Conservation (phyloP, 371 early-diverging fungal genomes). For the Dipsacomyces acuminosporus region DNA sequence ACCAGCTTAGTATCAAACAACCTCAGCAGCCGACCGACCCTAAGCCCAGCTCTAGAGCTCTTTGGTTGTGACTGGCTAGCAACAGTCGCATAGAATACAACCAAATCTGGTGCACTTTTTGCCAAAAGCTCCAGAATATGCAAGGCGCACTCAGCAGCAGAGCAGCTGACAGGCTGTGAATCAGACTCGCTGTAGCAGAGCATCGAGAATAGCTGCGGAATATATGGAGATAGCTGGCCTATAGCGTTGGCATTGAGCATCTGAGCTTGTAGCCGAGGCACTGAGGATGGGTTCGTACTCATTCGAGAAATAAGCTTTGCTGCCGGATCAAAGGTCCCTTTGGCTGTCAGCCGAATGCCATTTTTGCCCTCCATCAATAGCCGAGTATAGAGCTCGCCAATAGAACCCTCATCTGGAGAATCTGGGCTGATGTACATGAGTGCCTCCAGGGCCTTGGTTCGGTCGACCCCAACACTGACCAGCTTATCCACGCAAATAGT, state of each 20-base stretch:
- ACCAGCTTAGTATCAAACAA: slow-evolving; percentile 6
- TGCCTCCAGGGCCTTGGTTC: slow-evolving; percentile 23
- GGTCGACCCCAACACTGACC: neutral
- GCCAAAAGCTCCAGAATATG: slow-evolving; percentile 10
- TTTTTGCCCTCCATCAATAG: slow-evolving; percentile 14
- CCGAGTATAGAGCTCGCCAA: slow-evolving; percentile 10
- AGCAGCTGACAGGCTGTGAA: neutral
- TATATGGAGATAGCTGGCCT: slow-evolving; percentile 17
- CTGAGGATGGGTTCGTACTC: neutral
- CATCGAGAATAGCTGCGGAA: slow-evolving; percentile 36
- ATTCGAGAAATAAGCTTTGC: slow-evolving; percentile 22
- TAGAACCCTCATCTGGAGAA: neutral
- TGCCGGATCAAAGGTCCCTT: slow-evolving; percentile 26
- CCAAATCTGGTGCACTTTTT: slow-evolving; percentile 13
- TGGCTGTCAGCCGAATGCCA: slow-evolving; percentile 14
- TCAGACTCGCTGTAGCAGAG: slow-evolving; percentile 4
- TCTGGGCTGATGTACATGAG: slow-evolving; percentile 11
- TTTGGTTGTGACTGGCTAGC: slow-evolving; percentile 15
- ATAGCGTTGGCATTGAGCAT: slow-evolving; percentile 10
- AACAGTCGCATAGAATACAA: slow-evolving; percentile 25
- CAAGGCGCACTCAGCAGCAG: slow-evolving; percentile 5
- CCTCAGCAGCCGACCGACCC: slow-evolving; percentile 4
- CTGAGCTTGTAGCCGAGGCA: slow-evolving; percentile 5
- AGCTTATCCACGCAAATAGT: neutral
- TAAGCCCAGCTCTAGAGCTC: neutral